Base-by-base conservation (phyloP, 306 rosid species). In the Senna siamea region DNA sequence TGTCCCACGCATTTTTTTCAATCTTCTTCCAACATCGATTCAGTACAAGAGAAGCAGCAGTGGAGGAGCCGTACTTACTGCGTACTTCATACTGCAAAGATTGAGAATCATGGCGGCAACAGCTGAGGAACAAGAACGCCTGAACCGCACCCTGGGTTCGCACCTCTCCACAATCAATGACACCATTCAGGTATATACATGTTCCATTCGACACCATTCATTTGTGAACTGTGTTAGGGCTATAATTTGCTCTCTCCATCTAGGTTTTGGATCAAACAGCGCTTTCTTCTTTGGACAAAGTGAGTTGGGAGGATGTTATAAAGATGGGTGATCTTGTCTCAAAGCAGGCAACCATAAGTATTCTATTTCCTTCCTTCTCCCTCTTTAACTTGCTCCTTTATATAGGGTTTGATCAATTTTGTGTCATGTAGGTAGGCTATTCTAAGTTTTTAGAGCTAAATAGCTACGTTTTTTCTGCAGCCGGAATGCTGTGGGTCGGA, bases 401-500 rank as follows among this genome's bases (percentile, higher is more conserved):
- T 32, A 2, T 32, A 32, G 37, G 37, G 37, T 32, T 32, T 32
- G 5, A 32, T 32, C 5, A 32, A 32, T 32, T 32, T 32, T n/a
- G n/a, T n/a, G n/a, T 2, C 37, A 5, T 2, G 37, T 2, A 32
- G 5, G 37, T 5, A 2, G 2, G 48, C 6, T 13, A 32, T 32
- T 32, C 5, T n/a, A n/a, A 5, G 37, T 32, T 32, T 5, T 5
- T 32, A 5, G 5, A 5, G 2, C 5, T 32, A 32, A 5, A 2
- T 5, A 32, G 5, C 5, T 32, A 32, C 2, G 37, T 32, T 2
- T n/a, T n/a, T n/a, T n/a, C n/a, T n/a, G 83, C 75, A 95, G 99
- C 76, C 70, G 99, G 99, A 80, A 86, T 95, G 96, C 87, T 95
- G 64, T 95, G 98, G 99, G 82, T 79, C 12, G 97, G 95, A 77